Base-by-base conservation (phyloP, 164 flowering plant genomes). In the Chimonanthus praecox region DNA sequence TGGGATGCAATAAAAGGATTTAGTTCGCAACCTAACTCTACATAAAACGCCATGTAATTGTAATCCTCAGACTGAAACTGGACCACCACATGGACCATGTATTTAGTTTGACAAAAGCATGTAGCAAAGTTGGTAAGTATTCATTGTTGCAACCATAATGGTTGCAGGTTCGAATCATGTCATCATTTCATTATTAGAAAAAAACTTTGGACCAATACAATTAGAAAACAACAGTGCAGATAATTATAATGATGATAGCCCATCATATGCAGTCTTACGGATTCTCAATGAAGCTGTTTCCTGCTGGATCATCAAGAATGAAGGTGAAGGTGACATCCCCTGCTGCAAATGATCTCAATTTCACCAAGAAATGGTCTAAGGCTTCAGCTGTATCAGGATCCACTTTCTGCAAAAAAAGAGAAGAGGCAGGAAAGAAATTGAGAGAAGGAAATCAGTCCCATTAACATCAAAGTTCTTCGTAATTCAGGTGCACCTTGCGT, bases 271-370 rank as follows among this genome's bases (percentile, higher is more conserved):
- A 67, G 49, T 46, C 79, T 84, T 88, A 94, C 97, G 86, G 98
- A 70, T 95, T 95, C 79, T 95, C 98, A 81, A 93, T 87, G 83
- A 87, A 95, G 87, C 99, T 93, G 83, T 95, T 95, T 68, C 99
- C 99, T 54, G 98, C 86, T 73, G 98, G 99, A 85, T 95, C 99
- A 81, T 93, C 99, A 75, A 95, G 85, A 72, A 89, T 78, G 75
- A 95, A 88, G 73, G 92, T 88, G 83, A 93, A 95, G 9, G 87
- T 63, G 66, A 75, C 83, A 47, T 83, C 83, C 76, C 87, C 99
- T n/a, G 78, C 71, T 48, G 94, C 94, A 86, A 89, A 95, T 67
- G 90, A 88, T 78, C 81, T 89, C 78, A 95, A 79, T 78, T 89
- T 93, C 71, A 79, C 21, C 82, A 95, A 76, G 80, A 95, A 95